Conservation (phyloP, 306 rosid species). For the Quercus engelmannii region DNA sequence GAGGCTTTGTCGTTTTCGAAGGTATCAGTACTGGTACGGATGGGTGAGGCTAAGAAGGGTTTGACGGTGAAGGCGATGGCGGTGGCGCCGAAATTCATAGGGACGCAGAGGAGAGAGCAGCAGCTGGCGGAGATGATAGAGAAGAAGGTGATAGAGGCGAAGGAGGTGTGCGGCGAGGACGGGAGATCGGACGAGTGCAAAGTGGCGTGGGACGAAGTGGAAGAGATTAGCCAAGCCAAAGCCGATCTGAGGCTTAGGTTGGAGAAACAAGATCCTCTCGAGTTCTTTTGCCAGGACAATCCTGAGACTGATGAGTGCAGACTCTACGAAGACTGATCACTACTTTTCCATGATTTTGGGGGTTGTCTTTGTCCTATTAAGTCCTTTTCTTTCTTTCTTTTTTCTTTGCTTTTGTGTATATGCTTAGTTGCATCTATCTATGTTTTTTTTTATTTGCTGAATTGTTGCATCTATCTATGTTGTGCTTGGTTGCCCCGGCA, state of each 20-base stretch:
- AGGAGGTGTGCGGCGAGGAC: slow-evolving; percentile 32
- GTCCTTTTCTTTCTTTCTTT: not conserved
- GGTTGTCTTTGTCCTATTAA: too few relatives aligned
- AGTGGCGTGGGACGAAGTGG: slow-evolving; percentile 54
- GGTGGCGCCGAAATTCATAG: slow-evolving; percentile 29
- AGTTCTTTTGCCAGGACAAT: slow-evolving; percentile 29
- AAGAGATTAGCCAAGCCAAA: slow-evolving; percentile 49
- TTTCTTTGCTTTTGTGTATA: not conserved
- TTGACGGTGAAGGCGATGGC: slow-evolving; percentile 13
- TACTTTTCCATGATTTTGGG: too few relatives aligned
- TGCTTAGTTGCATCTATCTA: not conserved
- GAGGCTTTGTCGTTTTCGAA: not conserved
- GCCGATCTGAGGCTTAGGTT: slow-evolving; percentile 37
- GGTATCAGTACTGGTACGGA: not conserved
- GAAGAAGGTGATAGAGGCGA: slow-evolving; percentile 45
- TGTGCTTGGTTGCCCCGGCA: too few relatives aligned
- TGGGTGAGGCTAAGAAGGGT: not conserved
- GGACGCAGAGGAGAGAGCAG: slow-evolving; percentile 40
- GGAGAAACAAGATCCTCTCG: slow-evolving; percentile 39
- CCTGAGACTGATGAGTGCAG: slow-evolving; percentile 48
- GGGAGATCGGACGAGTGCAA: slow-evolving; percentile 35
- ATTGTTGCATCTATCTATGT: too few relatives aligned
- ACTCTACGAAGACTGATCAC: slow-evolving; percentile 19
- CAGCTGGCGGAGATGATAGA: slow-evolving; percentile 40
- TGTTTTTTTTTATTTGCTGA: too few relatives aligned